phyloP scores from a whole-genome alignment of 31 red algal species.

The Asparagopsis taxiformis region DNA sequence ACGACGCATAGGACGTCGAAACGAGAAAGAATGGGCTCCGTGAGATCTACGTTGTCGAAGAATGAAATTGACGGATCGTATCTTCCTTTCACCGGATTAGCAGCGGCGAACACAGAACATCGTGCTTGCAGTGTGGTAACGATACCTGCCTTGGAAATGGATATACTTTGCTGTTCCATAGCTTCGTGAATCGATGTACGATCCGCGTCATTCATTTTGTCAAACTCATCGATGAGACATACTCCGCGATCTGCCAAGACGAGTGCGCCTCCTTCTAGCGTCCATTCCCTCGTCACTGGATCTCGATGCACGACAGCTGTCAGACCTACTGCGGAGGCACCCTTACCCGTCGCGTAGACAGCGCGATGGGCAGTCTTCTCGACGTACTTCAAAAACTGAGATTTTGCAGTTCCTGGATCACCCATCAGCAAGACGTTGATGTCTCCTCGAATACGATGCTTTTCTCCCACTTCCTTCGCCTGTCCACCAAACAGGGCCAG shows the following conservation, averaged over 20 bases:
- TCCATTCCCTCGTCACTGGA: constrained; percentile 98
- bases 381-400: constrained; percentile 98
- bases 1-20: constrained; percentile 99
- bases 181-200: constrained; percentile 99
- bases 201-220: constrained; percentile 99
- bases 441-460: constrained; percentile 97
- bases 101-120: constrained; percentile 97
- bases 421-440: constrained; percentile 97
- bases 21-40: constrained; percentile 98
- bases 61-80: constrained; percentile 99
- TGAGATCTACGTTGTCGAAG: constrained; percentile 98
- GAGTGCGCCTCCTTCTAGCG: constrained; percentile 96
- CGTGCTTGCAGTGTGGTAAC: constrained; percentile 97
- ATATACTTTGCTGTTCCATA: constrained; percentile 99
- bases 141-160: constrained; percentile 99
- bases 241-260: constrained; percentile 96
- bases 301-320: constrained; percentile 98
- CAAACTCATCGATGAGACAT: constrained; percentile 99
- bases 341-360: constrained; percentile 99
- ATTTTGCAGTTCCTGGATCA: constrained; percentile 99
- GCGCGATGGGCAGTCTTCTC: constrained; percentile 98
- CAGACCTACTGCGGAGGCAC: constrained; percentile 98
- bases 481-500: constrained; percentile 98
- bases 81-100: constrained; percentile 96
- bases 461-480: constrained; percentile 97